These are phyloP conservation scores for Liquidambar formosana DNA, from an alignment of 164 flowering plant genomes.

Conservation along the genomic window DNA sequence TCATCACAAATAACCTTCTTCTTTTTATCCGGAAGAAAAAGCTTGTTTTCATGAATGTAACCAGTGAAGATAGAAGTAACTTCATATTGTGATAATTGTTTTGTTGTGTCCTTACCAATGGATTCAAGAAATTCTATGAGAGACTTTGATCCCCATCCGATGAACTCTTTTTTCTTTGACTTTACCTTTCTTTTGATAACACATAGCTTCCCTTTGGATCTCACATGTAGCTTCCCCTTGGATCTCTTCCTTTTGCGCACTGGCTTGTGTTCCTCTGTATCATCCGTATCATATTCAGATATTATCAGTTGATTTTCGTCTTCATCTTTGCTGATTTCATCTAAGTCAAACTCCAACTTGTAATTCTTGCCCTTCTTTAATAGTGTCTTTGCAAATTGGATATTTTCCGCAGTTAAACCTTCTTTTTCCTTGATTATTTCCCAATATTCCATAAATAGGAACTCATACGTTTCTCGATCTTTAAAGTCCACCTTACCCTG, in stretches of 20 bases:
- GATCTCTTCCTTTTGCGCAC: conserved; percentile 13
- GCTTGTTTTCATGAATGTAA: conserved; percentile 53
- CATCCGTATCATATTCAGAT: conserved; percentile 34
- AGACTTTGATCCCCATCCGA: conserved; percentile 79
- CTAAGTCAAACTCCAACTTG: conserved; percentile 15
- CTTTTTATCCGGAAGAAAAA: conserved; percentile 49
- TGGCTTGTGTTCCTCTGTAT: conserved; percentile 6
- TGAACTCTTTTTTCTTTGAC: conserved; percentile 43
- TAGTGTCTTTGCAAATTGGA: conserved; percentile 35
- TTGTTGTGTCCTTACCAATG: conserved; percentile 49
- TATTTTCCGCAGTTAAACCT: conserved; percentile 39
- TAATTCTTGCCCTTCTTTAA: conserved; percentile 37
- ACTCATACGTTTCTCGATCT: conserved; percentile 59
- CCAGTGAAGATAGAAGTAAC: conserved; percentile 43
- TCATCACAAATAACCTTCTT: conserved; percentile 58
- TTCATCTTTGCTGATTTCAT: conserved; percentile 21
- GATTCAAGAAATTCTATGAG: conserved; percentile 59
- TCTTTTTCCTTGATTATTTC: conserved; percentile 54
- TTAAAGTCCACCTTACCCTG: conserved; percentile 68
- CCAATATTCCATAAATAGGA: conserved; percentile 70
- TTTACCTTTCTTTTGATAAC: conserved; percentile 18
- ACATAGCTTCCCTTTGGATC: no score
- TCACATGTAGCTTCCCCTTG: conserved; percentile 8
- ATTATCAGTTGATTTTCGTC: conserved; percentile 23
- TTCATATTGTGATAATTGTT: conserved; percentile 44